Percentiles rank a stretch among this genome's conserved stretches.
phyloP scores from a whole-genome alignment of 2,329 filamentous ascomycete species.

The Aureobasidium lini region DNA sequence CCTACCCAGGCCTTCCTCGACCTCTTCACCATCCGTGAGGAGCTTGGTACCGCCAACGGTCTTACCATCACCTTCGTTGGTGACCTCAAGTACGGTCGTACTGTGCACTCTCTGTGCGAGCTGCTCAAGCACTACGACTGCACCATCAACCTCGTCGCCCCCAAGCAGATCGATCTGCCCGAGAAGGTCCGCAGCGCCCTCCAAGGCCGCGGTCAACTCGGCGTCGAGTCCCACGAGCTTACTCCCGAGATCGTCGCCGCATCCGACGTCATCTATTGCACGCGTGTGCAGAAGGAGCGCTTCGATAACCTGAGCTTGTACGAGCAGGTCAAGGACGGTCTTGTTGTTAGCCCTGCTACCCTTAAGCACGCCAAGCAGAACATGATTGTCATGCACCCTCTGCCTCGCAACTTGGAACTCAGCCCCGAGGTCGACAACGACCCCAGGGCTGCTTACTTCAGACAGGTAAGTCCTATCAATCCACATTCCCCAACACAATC shows the following conservation, averaged over 20 bases:
- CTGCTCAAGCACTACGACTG: slow-evolving; percentile 94
- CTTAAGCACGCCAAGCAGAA: slow-evolving; percentile 85
- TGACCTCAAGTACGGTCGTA: slow-evolving; percentile 85
- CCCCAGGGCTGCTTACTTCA: slow-evolving; percentile 92
- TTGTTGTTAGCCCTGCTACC: slow-evolving; percentile 83
- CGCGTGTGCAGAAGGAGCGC: slow-evolving; percentile 90
- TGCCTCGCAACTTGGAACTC: slow-evolving; percentile 90
- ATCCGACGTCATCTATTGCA: slow-evolving; percentile 94
- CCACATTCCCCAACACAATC: neutral
- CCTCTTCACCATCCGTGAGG: slow-evolving; percentile 96
- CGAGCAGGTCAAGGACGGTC: slow-evolving; percentile 78
- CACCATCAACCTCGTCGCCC: slow-evolving; percentile 83
- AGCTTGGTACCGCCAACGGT: slow-evolving; percentile 89
- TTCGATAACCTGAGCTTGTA: slow-evolving; percentile 77
- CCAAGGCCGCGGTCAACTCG: slow-evolving; percentile 65
- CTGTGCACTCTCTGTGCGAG: slow-evolving; percentile 91
- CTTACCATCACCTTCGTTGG: slow-evolving; percentile 94
- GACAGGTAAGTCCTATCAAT: slow-evolving; percentile 67
- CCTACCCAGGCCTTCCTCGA: slow-evolving; percentile 97
- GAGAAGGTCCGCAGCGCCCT: slow-evolving; percentile 65
- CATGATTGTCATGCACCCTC: slow-evolving; percentile 92
- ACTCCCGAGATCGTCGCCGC: slow-evolving; percentile 79
- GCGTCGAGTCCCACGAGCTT: slow-evolving; percentile 66
- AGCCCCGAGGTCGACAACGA: slow-evolving; percentile 96
- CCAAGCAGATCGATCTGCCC: slow-evolving; percentile 70